Percentiles rank a stretch among this genome's conserved stretches.
Evolutionary conservation across 768 basidiomycete species (phyloP).

Genomic region (Phaeotremella fagi): DNA sequence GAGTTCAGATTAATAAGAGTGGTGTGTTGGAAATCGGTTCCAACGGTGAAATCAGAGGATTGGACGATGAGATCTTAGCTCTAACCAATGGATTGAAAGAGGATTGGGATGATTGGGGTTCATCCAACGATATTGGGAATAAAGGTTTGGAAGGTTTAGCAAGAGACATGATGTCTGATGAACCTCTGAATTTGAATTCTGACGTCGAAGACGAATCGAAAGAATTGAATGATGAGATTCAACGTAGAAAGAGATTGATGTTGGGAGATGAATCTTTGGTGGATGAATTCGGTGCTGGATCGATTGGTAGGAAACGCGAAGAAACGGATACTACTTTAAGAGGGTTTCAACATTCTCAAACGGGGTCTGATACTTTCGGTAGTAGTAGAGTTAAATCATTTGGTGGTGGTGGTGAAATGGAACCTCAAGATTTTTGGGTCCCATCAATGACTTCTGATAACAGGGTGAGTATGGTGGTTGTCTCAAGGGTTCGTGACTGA

Average conservation of each 20-base stretch:
- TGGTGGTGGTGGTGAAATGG: slow-evolving; percentile 1
- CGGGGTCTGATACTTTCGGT: neutral
- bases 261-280: neutral
- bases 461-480: slow-evolving; percentile 55
- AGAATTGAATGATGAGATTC: slow-evolving; percentile 3
- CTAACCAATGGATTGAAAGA: slow-evolving; percentile 17
- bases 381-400: neutral
- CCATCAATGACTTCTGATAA: slow-evolving; percentile 76
- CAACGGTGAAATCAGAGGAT: neutral
- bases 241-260: neutral
- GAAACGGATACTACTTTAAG: slow-evolving; percentile 26
- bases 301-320: slow-evolving; percentile 12
- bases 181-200: neutral
- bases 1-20: neutral
- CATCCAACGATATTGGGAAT: neutral
- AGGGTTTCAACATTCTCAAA: slow-evolving; percentile 1
- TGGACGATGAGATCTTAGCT: neutral
- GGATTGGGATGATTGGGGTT: slow-evolving; percentile 14
- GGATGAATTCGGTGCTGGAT: slow-evolving; percentile 6
- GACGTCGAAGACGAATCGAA: slow-evolving; percentile 8
- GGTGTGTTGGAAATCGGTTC: neutral
- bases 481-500: neutral
- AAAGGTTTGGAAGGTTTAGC: slow-evolving; percentile 32
- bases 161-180: slow-evolving; percentile 25
- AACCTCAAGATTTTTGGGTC: slow-evolving; percentile 68